These are phyloP conservation scores for Scutellaria minor DNA, from an alignment of 257 asterid genomes.

Conservation along the genomic window DNA sequence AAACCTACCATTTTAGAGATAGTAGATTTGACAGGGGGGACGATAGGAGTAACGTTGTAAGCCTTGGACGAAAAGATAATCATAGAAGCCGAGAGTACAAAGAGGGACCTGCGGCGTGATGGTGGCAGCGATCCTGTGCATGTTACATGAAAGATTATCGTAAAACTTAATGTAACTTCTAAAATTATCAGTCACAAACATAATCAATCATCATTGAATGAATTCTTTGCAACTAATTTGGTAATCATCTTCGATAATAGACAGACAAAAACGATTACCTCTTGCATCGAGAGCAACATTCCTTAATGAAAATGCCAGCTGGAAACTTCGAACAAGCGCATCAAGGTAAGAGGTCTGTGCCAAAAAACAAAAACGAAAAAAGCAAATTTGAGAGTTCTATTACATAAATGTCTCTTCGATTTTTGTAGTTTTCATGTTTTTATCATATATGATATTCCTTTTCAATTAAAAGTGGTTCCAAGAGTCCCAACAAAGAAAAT, in stretches of 20 bases:
- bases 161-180: background rate
- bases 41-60: conserved; percentile 65
- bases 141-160: background rate
- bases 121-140: conserved; percentile 74
- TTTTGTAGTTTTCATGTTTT: too few species aligned
- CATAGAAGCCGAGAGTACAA: conserved; percentile 81
- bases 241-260: background rate
- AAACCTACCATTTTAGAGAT: conserved; percentile 61
- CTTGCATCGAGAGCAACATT: conserved; percentile 58
- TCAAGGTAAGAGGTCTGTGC: conserved; percentile 83
- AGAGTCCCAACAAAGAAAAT: too few species aligned
- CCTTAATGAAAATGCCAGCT: conserved; percentile 84
- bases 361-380: conserved; percentile 8
- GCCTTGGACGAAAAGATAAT: conserved; percentile 87
- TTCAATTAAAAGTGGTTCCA: too few species aligned
- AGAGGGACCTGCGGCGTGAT: conserved; percentile 92
- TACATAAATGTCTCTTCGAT: too few species aligned
- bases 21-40: conserved; percentile 55
- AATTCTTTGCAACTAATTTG: background rate
- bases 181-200: background rate
- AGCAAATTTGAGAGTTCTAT: background rate
- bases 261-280: conserved; percentile 52
- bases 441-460: too few species aligned
- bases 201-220: background rate
- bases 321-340: conserved; percentile 78